These are phyloP conservation scores for Penicillium sp. DNA, from an alignment of 2,329 filamentous ascomycete genomes.

Conservation along the genomic window DNA sequence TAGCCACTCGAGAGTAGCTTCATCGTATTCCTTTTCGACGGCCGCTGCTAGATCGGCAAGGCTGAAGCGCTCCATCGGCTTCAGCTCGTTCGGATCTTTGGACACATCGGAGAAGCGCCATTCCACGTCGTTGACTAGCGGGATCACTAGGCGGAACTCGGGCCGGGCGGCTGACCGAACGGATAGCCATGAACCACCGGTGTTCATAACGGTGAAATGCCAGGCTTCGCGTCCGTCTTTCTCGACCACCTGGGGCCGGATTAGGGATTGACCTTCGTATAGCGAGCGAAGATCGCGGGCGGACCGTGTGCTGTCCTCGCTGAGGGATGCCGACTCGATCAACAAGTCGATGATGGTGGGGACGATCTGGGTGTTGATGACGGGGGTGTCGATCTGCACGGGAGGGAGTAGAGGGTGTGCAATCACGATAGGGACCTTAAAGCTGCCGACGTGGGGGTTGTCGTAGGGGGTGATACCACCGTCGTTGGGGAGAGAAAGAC, in stretches of 20 bases:
- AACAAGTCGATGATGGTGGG: constrained; percentile 34
- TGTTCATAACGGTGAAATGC: constrained; percentile 39
- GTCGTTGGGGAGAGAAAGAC: constrained; percentile 37
- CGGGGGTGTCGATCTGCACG: constrained; percentile 27
- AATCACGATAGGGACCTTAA: constrained; percentile 35
- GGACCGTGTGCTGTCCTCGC: constrained; percentile 18
- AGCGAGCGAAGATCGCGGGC: constrained; percentile 28
- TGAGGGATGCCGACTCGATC: constrained; percentile 31
- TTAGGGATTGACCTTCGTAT: constrained; percentile 36
- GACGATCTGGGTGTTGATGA: constrained; percentile 32
- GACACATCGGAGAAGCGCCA: constrained; percentile 34
- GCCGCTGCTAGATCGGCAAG: constrained; percentile 21
- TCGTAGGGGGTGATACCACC: constrained; percentile 35
- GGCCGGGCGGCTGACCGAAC: constrained; percentile 31
- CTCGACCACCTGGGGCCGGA: constrained; percentile 26
- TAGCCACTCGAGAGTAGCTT: constrained; percentile 23
- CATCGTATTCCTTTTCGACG: constrained; percentile 19
- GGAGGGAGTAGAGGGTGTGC: constrained; percentile 33
- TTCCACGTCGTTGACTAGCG: constrained; percentile 31
- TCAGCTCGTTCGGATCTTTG: constrained; percentile 25
- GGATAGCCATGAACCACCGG: constrained; percentile 32
- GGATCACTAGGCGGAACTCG: constrained; percentile 30
- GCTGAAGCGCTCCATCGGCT: constrained; percentile 25
- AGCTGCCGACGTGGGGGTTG: constrained; percentile 34
- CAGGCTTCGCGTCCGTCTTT: constrained; percentile 26